These are phyloP conservation scores for Fraxinus pennsylvanica DNA, from an alignment of 257 asterid genomes.

Conservation along the genomic window DNA sequence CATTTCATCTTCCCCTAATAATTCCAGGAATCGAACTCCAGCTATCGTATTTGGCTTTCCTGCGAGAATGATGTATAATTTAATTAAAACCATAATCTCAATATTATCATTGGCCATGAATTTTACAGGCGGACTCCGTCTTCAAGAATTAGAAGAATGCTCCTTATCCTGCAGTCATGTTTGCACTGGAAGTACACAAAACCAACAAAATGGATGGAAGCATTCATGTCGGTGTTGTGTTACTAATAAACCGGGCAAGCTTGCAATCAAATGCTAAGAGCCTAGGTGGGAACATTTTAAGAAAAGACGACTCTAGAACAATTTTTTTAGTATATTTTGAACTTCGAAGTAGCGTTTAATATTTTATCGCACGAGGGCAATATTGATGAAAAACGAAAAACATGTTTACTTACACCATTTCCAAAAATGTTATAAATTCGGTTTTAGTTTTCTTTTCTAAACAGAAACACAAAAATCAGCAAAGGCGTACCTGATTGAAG, in stretches of 20 bases:
- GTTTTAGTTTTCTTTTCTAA: too few species aligned
- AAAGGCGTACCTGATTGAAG: slow-evolving; percentile 80
- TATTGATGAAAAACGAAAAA: too few species aligned
- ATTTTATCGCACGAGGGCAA: too few species aligned
- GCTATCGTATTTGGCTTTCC: slow-evolving; percentile 66
- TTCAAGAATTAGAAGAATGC: background rate
- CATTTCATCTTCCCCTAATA: slow-evolving; percentile 73
- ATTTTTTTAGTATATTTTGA: too few species aligned
- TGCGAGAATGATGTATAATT: slow-evolving; percentile 32
- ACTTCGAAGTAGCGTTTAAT: too few species aligned
- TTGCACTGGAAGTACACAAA: background rate
- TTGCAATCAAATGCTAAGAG: background rate
- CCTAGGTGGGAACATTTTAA: too few species aligned
- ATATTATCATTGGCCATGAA: background rate
- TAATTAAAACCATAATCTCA: background rate
- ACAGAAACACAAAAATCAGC: background rate
- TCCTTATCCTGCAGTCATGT: background rate
- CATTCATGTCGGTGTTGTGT: background rate
- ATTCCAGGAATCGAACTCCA: slow-evolving; percentile 66
- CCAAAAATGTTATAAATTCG: too few species aligned
- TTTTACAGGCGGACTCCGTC: background rate
- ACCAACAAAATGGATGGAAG: too few species aligned
- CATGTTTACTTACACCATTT: background rate
- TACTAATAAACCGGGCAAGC: background rate
- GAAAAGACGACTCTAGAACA: too few species aligned